Conservation (phyloP, 2,329 filamentous ascomycete genomes). For the Nemania sp. region DNA sequence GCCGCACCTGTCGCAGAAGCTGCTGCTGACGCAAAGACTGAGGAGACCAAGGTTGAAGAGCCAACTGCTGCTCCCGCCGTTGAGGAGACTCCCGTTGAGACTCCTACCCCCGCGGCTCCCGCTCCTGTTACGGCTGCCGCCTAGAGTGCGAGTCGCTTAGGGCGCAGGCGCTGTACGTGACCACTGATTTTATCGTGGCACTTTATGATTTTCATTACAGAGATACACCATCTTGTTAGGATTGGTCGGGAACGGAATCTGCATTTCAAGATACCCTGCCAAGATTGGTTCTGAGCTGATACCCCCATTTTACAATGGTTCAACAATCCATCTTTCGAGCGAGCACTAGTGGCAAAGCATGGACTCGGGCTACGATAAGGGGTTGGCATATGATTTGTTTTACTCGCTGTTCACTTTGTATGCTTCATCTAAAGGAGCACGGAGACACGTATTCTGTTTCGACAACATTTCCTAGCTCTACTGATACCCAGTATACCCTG, state of each 20-base stretch:
- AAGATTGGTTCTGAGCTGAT: conserved; percentile 54
- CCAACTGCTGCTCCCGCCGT: conserved; percentile 30
- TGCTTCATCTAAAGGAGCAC: conserved; percentile 48
- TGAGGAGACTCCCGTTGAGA: conserved; percentile 47
- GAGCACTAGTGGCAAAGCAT: conserved; percentile 41
- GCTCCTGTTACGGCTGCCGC: conserved; percentile 52
- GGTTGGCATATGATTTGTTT: conserved; percentile 50
- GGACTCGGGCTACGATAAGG: conserved; percentile 42
- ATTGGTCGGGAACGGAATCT: conserved; percentile 54
- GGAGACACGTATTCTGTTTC: conserved; percentile 47
- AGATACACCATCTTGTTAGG: conserved; percentile 50
- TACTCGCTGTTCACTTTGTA: conserved; percentile 51
- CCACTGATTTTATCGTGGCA: conserved; percentile 37
- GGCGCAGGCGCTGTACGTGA: conserved; percentile 36
- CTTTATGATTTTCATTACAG: conserved; percentile 49
- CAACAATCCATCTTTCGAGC: conserved; percentile 41
- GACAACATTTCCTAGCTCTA: conserved; percentile 50
- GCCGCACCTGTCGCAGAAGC: conserved; percentile 43
- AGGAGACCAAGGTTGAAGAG: conserved; percentile 39
- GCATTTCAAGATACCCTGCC: conserved; percentile 55
- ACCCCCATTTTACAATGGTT: conserved; percentile 48
- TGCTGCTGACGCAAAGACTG: conserved; percentile 38
- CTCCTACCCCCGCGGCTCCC: conserved; percentile 46
- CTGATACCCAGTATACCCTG: conserved; percentile 56
- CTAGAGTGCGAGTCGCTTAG: conserved; percentile 46